Base-by-base conservation (phyloP, 2,329 filamentous ascomycete genomes). In the Arthrobotrys iridis region DNA sequence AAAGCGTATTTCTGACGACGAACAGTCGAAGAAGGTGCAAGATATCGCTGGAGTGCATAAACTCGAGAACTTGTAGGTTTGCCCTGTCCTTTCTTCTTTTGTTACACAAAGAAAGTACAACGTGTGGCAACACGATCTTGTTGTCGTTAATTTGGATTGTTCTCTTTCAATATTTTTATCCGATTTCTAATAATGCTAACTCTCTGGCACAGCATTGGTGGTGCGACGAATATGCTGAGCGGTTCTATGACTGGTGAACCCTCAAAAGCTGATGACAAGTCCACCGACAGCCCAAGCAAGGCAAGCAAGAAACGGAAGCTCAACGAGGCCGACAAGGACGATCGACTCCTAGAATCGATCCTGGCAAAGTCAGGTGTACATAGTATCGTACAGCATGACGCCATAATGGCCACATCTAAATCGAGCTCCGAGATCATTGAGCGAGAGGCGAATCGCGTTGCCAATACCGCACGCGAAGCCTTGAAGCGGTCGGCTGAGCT, bases 361-460 rank as follows among this genome's bases (percentile, higher is more conserved):
- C 97, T 98, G 81, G 90, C 93, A 0, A 89, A 90, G 41, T 91
- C 92, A 0, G 91, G 90, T 1, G 91, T 98, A 0, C 93, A 96
- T 79, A 93, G 91, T n/a, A 92, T 93, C 0, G 88, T 97, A 46
- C 92, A 97, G 79, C 95, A 99, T 81, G 95, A 98, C 78, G 88
- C 93, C 62, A 96, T 98, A 79, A 88, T 98, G 79, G 91, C 90
- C 78, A 91, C 91, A 40, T 90, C 89, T 78, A 88, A 88, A 76
- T 91, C 93, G 0, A 92, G 97, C 79, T 89, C 89, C 3, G 87
- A 87, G 22, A 90, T 96, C 77, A 88, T 97, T 52, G 90, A 92
- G 78, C 87, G 89, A 7, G 93, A 97, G 82, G 94, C 94, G 0
- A 90, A 90, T 79, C 87, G 88, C 37, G 88, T 96, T 1, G 93